Conservation (phyloP, 257 asterid species). For the Verbascum thapsus region DNA sequence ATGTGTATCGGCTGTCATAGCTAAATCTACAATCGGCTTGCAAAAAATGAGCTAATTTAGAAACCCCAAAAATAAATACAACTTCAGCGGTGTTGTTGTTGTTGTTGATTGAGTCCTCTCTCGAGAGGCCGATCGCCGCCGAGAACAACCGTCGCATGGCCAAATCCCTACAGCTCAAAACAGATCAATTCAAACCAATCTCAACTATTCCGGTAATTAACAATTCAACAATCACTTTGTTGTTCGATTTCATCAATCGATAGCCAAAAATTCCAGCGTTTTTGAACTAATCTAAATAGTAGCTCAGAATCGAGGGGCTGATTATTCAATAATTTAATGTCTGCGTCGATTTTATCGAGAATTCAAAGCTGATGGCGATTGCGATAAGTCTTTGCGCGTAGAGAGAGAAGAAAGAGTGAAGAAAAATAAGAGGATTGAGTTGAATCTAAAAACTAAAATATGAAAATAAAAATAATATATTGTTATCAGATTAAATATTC, state of each 20-base stretch:
- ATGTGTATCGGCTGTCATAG: constrained; percentile 68
- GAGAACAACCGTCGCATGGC: constrained; percentile 97
- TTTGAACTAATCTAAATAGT: constrained; percentile 1
- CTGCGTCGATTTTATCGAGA: constrained; percentile 42
- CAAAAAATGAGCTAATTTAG: constrained; percentile 10
- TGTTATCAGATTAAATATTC: constrained; percentile 18
- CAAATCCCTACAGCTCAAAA: constrained; percentile 47
- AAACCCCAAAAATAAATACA: constrained; percentile 15
- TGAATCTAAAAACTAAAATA: background rate
- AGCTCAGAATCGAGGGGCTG: background rate
- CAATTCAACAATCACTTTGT: constrained; percentile 16
- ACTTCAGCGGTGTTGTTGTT: constrained; percentile 13
- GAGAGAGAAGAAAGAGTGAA: background rate
- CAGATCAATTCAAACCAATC: constrained; percentile 24
- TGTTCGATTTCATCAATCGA: constrained; percentile 4
- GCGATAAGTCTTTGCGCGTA: constrained; percentile 21
- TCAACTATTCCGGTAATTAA: constrained; percentile 5
- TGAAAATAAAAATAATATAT: too few species aligned
- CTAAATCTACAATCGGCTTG: constrained; percentile 37
- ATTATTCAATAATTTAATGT: background rate
- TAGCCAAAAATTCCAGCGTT: constrained; percentile 26
- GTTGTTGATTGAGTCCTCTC: constrained; percentile 55
- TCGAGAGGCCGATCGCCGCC: constrained; percentile 72
- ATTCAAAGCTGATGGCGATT: constrained; percentile 29
- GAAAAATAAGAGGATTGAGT: constrained; percentile 20